Conservation (phyloP, 2,329 filamentous ascomycete genomes). For the Talaromyces atroroseus region DNA sequence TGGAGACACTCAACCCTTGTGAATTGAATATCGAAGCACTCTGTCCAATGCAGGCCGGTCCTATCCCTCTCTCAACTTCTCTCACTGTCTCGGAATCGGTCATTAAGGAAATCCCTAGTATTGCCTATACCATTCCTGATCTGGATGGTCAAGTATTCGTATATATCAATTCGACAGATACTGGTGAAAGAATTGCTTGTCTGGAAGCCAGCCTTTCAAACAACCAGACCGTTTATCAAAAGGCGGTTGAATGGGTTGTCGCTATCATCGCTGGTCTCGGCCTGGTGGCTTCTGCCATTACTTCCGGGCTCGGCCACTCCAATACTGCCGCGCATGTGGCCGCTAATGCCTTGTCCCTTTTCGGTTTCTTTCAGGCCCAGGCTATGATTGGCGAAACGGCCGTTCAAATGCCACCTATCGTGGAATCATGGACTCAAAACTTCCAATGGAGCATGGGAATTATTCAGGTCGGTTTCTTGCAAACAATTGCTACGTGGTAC, state of each 20-base stretch:
- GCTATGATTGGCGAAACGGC: conserved; percentile 83
- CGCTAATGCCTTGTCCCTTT: conserved; percentile 87
- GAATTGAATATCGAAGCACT: conserved; percentile 62
- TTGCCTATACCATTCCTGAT: conserved; percentile 86
- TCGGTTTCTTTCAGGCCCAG: conserved; percentile 90
- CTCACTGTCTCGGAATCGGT: conserved; percentile 54
- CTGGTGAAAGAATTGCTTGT: conserved; percentile 66
- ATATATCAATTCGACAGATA: conserved; percentile 67
- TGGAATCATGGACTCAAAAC: conserved; percentile 90
- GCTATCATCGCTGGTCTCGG: conserved; percentile 82
- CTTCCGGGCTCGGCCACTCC: conserved; percentile 83
- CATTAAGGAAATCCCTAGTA: conserved; percentile 65
- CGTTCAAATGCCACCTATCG: conserved; percentile 77
- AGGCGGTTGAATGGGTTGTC: conserved; percentile 83
- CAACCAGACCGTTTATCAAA: conserved; percentile 82
- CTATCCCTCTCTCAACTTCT: conserved; percentile 71
- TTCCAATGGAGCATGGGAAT: conserved; percentile 99
- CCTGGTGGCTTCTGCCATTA: conserved; percentile 76
- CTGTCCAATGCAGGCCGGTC: conserved; percentile 85
- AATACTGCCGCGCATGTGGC: conserved; percentile 94
- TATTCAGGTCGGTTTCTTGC: conserved; percentile 79
- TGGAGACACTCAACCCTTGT: conserved; percentile 70
- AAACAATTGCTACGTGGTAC: conserved; percentile 89
- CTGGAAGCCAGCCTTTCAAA: conserved; percentile 85
- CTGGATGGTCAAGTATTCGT: conserved; percentile 80